Conservation (phyloP, 345 rosid genomes). For the Moringa oleifera region DNA sequence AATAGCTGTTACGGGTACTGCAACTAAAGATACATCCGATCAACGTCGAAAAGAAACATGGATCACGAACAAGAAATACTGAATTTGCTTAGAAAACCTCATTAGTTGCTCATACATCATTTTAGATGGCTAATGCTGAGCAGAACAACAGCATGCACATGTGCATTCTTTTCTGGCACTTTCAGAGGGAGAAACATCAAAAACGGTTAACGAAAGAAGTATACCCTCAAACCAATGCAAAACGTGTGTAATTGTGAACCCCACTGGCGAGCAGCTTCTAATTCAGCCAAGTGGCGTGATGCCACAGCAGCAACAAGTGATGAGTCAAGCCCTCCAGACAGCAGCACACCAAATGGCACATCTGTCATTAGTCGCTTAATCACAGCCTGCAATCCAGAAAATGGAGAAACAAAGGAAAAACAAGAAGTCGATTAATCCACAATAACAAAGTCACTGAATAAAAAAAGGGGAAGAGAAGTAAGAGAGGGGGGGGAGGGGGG, state of each 20-base stretch:
- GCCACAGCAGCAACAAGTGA: conserved; percentile 86
- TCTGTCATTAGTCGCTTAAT: conserved; percentile 81
- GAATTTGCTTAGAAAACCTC: too few species aligned
- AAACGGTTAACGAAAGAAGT: conserved; percentile 4
- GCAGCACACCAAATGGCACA: conserved; percentile 85
- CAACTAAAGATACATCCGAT: too few species aligned
- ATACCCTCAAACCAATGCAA: conserved; percentile 75
- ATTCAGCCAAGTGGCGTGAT: conserved; percentile 48
- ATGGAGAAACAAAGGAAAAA: neutral
- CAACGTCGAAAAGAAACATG: too few species aligned
- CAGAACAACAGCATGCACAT: too few species aligned
- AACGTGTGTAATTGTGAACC: conserved; percentile 74
- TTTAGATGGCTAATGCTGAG: too few species aligned
- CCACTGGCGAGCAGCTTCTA: conserved; percentile 77
- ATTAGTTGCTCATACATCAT: too few species aligned
- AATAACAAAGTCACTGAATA: neutral
- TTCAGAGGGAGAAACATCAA: neutral
- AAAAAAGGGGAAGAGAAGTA: too few species aligned
- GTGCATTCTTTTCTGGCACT: too few species aligned
- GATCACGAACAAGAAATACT: too few species aligned
- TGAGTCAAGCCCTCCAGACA: conserved; percentile 88
- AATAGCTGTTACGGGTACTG: too few species aligned
- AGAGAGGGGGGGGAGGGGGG: conserved; percentile 1
- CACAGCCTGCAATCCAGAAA: conserved; percentile 50
- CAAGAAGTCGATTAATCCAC: neutral